A percentile compares a stretch with the other conserved stretches of the same genome.
Conservation (phyloP, 139 green algal species). For the Chlorella sorokiniana region DNA sequence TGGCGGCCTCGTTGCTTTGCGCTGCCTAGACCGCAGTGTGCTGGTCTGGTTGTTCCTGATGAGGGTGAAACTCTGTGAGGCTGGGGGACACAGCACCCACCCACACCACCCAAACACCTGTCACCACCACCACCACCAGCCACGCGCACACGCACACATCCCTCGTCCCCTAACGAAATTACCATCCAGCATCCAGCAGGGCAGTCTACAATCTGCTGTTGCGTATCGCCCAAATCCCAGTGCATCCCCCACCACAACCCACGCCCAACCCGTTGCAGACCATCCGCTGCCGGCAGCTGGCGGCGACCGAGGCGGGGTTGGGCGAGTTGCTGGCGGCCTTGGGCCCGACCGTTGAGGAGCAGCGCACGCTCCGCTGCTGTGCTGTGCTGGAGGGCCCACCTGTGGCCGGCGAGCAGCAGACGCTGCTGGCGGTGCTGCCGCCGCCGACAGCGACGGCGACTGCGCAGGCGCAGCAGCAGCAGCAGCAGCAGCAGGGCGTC, state of each 20-base stretch:
- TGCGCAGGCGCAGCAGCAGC: not conserved
- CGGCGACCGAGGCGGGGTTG: not conserved
- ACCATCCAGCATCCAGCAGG: not conserved
- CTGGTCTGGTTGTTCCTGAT: not conserved
- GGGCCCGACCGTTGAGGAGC: not conserved
- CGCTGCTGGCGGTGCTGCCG: conserved; percentile 29
- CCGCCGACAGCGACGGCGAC: not conserved
- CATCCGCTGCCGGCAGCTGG: conserved; percentile 25
- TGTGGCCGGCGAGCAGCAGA: conserved; percentile 17
- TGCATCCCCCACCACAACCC: not conserved
- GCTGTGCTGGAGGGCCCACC: conserved; percentile 30
- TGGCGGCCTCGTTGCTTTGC: not conserved
- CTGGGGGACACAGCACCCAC: not conserved
- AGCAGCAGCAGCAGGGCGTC: not conserved
- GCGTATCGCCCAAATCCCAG: not conserved
- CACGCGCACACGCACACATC: too few relatives aligned
- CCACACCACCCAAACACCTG: too few relatives aligned
- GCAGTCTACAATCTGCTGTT: not conserved
- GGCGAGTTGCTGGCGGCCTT: conserved; percentile 19
- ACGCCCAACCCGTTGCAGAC: too few relatives aligned
- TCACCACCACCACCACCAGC: not conserved
- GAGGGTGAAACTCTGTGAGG: not conserved
- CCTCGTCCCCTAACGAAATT: not conserved
- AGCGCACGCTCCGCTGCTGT: conserved; percentile 9
- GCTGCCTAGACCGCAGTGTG: not conserved